These are phyloP conservation scores for Globisporangium abappressorium DNA, from an alignment of 352 stramenopile genomes.

Conservation along the genomic window DNA sequence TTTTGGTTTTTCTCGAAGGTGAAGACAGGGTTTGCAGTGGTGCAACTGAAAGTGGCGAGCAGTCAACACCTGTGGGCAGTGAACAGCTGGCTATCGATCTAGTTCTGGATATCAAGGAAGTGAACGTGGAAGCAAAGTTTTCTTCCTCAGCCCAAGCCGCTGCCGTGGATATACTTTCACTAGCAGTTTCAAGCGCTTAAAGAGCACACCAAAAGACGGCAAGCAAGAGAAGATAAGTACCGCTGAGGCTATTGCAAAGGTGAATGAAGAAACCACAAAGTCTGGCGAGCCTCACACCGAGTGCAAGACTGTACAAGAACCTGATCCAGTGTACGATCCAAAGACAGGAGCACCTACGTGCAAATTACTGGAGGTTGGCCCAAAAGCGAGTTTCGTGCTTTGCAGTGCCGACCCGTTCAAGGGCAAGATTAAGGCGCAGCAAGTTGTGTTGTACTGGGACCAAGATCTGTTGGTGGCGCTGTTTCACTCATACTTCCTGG, in stretches of 20 bases:
- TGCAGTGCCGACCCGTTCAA: constrained; percentile 54
- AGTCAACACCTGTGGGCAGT: constrained; percentile 2
- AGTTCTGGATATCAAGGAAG: constrained; percentile 52
- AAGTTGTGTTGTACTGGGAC: constrained; percentile 67
- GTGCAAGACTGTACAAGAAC: constrained; percentile 11
- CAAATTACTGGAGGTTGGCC: constrained; percentile 58
- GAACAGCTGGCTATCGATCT: constrained; percentile 42
- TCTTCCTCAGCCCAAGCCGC: constrained; percentile 52
- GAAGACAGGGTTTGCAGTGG: constrained; percentile 17
- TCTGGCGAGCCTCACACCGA: background rate
- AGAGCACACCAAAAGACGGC: constrained; percentile 2
- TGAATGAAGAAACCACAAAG: constrained; percentile 26
- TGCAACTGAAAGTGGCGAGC: background rate
- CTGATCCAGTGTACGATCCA: constrained; percentile 42
- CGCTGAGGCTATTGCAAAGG: constrained; percentile 30
- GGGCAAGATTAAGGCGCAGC: constrained; percentile 43
- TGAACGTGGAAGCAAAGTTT: constrained; percentile 66
- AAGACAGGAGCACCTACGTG: constrained; percentile 32
- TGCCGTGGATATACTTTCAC: constrained; percentile 35
- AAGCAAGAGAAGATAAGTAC: constrained; percentile 34
- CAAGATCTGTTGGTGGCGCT: constrained; percentile 61
- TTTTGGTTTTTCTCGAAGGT: constrained; percentile 61
- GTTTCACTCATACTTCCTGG: constrained; percentile 52
- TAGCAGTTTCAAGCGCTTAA: constrained; percentile 43
- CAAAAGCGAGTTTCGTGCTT: constrained; percentile 51